Percentiles rank a stretch among this genome's conserved stretches.
Evolutionary conservation across 2,329 filamentous ascomycete genomes (phyloP).

Genomic region (Lithohypha guttulata): DNA sequence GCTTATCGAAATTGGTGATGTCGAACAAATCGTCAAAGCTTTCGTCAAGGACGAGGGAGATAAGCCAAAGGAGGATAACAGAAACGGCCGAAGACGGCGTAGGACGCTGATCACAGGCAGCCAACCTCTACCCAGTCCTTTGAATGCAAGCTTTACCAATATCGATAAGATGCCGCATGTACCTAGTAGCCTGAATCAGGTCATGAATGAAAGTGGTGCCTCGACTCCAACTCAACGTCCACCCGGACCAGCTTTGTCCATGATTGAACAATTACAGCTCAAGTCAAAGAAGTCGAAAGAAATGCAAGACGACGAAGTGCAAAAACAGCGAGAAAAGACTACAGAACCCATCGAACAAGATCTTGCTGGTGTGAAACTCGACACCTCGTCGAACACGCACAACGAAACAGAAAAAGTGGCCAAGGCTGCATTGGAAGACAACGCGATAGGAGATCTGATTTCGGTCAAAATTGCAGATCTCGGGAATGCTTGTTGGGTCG

Average conservation of each 20-base stretch:
- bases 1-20: constrained; percentile 95
- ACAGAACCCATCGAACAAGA: constrained; percentile 86
- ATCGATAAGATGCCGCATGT: constrained; percentile 54
- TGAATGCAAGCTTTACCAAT: constrained; percentile 83
- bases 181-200: constrained; percentile 63
- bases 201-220: constrained; percentile 56
- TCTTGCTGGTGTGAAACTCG: constrained; percentile 87
- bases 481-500: constrained; percentile 97
- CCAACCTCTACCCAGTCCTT: constrained; percentile 85
- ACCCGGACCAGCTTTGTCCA: constrained; percentile 36
- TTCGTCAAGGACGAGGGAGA: constrained; percentile 77
- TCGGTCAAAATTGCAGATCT: constrained; percentile 98
- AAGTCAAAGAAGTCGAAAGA: constrained; percentile 30
- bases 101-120: constrained; percentile 94
- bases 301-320: constrained; percentile 17
- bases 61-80: constrained; percentile 74
- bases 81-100: constrained; percentile 79
- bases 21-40: constrained; percentile 95
- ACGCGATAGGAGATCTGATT: constrained; percentile 51
- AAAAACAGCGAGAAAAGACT: constrained; percentile 46
- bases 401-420: constrained; percentile 47
- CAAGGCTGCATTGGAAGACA: constrained; percentile 42
- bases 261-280: constrained; percentile 48
- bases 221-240: constrained; percentile 12
- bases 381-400: constrained; percentile 48